phyloP scores from a whole-genome alignment of 306 rosid species.

The Vicia villosa region DNA sequence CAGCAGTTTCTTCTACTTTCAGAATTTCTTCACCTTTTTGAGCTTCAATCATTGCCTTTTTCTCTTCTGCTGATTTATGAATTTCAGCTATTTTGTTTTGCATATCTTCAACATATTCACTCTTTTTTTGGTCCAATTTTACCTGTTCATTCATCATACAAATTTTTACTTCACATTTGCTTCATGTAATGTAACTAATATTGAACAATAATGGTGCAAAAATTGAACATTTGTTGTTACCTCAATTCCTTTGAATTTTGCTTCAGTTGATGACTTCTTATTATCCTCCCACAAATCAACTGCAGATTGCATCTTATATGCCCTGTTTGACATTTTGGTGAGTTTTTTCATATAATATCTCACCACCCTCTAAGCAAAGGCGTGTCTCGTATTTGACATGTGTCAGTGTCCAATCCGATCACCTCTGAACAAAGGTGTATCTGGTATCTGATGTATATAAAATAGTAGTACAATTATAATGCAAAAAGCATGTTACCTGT shows the following conservation, averaged over 20 bases:
- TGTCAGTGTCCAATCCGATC: too few species aligned
- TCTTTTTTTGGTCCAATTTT: constrained; percentile 69
- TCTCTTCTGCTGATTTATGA: constrained; percentile 69
- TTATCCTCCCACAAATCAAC: constrained; percentile 72
- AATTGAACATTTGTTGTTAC: constrained; percentile 31
- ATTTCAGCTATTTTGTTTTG: constrained; percentile 71
- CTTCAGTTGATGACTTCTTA: constrained; percentile 63
- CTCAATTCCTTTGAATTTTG: constrained; percentile 63
- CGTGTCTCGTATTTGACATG: too few species aligned
- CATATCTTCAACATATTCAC: constrained; percentile 60
- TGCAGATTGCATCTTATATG: constrained; percentile 59
- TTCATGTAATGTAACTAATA: not conserved
- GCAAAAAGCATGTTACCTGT: constrained; percentile 71
- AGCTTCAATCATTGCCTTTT: constrained; percentile 70
- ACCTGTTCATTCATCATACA: constrained; percentile 46
- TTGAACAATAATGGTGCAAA: not conserved
- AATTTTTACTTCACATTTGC: not conserved
- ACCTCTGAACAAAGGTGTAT: too few species aligned
- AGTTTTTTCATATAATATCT: not conserved
- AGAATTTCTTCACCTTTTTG: constrained; percentile 57
- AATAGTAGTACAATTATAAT: too few species aligned
- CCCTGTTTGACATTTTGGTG: constrained; percentile 47
- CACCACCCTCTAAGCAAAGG: too few species aligned
- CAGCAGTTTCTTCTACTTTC: constrained; percentile 69
- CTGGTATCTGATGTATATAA: too few species aligned